These are phyloP conservation scores for Fomitopsis schrenkii DNA, from an alignment of 1,284 basidiomycete genomes.

Conservation along the genomic window DNA sequence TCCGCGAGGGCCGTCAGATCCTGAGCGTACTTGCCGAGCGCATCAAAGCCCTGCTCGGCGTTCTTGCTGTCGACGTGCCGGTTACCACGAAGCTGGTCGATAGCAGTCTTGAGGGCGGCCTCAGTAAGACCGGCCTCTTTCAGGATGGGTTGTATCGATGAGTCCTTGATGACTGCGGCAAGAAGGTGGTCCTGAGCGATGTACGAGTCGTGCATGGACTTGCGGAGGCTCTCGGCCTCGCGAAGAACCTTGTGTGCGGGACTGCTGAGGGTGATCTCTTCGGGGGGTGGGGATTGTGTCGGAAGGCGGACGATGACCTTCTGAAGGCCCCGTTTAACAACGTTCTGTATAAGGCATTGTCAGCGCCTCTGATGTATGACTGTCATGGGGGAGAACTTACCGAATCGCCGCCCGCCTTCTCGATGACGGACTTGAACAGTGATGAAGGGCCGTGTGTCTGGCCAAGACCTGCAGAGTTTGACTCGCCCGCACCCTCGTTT, in stretches of 20 bases:
- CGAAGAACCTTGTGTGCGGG: conserved; percentile 67
- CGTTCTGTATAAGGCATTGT: conserved; percentile 33
- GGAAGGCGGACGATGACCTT: conserved; percentile 76
- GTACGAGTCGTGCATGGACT: conserved; percentile 90
- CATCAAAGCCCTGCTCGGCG: conserved; percentile 87
- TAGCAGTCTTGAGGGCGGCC: conserved; percentile 72
- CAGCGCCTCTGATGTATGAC: background rate
- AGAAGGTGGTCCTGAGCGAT: conserved; percentile 85
- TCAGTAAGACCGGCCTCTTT: conserved; percentile 77
- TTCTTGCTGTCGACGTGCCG: conserved; percentile 77
- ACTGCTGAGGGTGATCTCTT: conserved; percentile 67
- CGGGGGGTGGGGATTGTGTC: conserved; percentile 81
- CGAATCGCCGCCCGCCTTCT: conserved; percentile 75
- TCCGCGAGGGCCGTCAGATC: conserved; percentile 86
- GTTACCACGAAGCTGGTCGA: conserved; percentile 79
- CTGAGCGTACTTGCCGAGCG: conserved; percentile 77
- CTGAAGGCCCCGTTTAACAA: conserved; percentile 61
- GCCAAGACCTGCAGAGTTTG: conserved; percentile 25
- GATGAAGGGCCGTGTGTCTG: conserved; percentile 32
- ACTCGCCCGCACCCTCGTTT: conserved; percentile 48
- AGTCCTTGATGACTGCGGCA: conserved; percentile 73
- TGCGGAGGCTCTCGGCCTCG: conserved; percentile 78
- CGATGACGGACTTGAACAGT: conserved; percentile 72
- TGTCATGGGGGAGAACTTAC: conserved; percentile 36
- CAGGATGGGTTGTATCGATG: conserved; percentile 59